Evolutionary conservation across 768 basidiomycete genomes (phyloP).

Genomic region (Coprinopsis cinerea): DNA sequence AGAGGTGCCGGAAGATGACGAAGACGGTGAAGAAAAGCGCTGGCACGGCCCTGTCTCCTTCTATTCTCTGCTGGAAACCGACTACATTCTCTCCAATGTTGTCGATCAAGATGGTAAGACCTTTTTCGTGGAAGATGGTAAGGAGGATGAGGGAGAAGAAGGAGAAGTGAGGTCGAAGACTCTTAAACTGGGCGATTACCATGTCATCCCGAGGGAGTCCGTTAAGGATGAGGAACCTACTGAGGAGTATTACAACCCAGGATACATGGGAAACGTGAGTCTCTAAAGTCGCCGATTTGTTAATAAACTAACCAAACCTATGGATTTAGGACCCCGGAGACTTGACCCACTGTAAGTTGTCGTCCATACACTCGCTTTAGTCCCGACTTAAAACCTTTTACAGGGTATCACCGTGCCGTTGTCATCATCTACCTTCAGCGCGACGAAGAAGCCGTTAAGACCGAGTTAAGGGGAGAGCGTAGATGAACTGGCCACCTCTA

Average conservation of each 20-base stretch:
- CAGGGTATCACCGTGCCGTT: constrained; percentile 10
- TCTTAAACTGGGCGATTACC: neutral
- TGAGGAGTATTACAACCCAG: neutral
- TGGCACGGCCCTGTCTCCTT: neutral
- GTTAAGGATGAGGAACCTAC: neutral
- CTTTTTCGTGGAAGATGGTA: neutral
- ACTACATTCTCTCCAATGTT: neutral
- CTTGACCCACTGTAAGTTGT: constrained; percentile 11
- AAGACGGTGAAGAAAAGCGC: neutral
- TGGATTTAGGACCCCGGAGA: neutral
- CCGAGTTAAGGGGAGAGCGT: too few species aligned
- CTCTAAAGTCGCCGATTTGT: neutral
- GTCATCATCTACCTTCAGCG: neutral
- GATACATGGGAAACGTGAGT: neutral
- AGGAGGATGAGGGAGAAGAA: neutral
- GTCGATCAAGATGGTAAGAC: neutral
- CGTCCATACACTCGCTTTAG: constrained; percentile 13
- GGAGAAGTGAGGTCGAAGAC: neutral
- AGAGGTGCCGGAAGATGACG: neutral
- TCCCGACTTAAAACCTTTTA: constrained; percentile 15
- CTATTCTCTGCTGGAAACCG: neutral
- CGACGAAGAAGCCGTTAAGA: neutral
- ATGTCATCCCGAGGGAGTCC: neutral
- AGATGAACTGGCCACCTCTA: too few species aligned
- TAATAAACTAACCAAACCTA: neutral